phyloP scores from a whole-genome alignment of 352 stramenopile species.

The Pythium oligandrum region DNA sequence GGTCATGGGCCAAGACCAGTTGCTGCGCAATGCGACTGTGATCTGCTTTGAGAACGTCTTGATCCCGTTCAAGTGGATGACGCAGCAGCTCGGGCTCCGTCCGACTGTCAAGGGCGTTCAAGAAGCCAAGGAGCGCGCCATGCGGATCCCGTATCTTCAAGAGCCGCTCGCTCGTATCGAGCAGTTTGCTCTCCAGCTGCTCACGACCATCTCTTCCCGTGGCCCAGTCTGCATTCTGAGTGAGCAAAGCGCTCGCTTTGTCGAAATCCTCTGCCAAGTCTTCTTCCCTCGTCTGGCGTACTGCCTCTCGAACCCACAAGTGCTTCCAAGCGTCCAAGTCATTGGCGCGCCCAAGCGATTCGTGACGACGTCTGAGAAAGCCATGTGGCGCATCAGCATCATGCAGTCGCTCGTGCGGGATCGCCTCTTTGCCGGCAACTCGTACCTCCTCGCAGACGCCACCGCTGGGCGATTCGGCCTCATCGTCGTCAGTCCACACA shows the following conservation, averaged over 20 bases:
- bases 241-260: slow-evolving; percentile 53
- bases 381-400: slow-evolving; percentile 42
- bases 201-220: slow-evolving; percentile 38
- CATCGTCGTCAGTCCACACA: slow-evolving; percentile 53
- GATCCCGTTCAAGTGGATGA: slow-evolving; percentile 57
- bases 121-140: slow-evolving; percentile 39
- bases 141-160: slow-evolving; percentile 41
- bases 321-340: slow-evolving; percentile 56
- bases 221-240: slow-evolving; percentile 65
- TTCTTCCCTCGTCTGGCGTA: slow-evolving; percentile 64
- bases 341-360: slow-evolving; percentile 51
- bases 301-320: slow-evolving; percentile 41
- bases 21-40: slow-evolving; percentile 51
- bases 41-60: slow-evolving; percentile 71
- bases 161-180: slow-evolving; percentile 51
- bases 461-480: slow-evolving; percentile 45
- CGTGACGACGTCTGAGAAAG: slow-evolving; percentile 43
- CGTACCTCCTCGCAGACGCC: slow-evolving; percentile 36
- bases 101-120: slow-evolving; percentile 32
- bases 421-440: slow-evolving; percentile 38
- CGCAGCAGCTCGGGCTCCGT: slow-evolving; percentile 42
- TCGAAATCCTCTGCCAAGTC: slow-evolving; percentile 51
- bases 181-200: slow-evolving; percentile 45
- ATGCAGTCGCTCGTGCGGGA: slow-evolving; percentile 57
- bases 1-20: background rate